A percentile compares a stretch with the other conserved stretches of the same genome.
phyloP scores from a whole-genome alignment of 768 basidiomycete species.

The Crepidotus variabilis region DNA sequence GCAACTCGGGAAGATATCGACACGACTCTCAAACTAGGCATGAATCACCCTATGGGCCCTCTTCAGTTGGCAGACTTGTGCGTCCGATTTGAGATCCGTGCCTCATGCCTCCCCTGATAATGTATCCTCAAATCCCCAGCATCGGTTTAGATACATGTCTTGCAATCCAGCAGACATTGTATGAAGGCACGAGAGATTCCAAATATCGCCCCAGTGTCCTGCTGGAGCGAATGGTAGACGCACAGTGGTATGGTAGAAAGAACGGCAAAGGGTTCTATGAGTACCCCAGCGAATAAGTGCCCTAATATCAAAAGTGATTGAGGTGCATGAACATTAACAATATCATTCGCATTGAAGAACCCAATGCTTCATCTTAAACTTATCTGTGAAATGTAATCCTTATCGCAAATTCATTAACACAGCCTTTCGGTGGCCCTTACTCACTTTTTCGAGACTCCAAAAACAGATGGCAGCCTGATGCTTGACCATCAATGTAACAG shows the following conservation, averaged over 20 bases:
- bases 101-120: background rate
- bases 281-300: conserved; percentile 34
- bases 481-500: too few species aligned
- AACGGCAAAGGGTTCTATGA: conserved; percentile 95
- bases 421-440: too few species aligned
- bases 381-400: too few species aligned
- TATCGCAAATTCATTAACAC: too few species aligned
- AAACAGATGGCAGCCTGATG: too few species aligned
- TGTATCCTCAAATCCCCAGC: conserved; percentile 34
- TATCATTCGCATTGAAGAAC: background rate
- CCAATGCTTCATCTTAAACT: too few species aligned
- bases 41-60: conserved; percentile 95
- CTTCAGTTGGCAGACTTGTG: conserved; percentile 75
- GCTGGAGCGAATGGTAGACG: conserved; percentile 94
- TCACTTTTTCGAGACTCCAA: too few species aligned
- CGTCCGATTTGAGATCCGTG: conserved; percentile 16
- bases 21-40: conserved; percentile 88
- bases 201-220: conserved; percentile 93
- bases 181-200: conserved; percentile 85
- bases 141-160: conserved; percentile 98
- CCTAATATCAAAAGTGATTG: conserved; percentile 13
- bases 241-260: conserved; percentile 91
- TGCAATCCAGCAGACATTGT: conserved; percentile 86
- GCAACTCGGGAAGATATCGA: conserved; percentile 95
- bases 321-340: background rate